Conservation (phyloP, 2,329 filamentous ascomycete genomes). For the Trichophyton verrucosum region DNA sequence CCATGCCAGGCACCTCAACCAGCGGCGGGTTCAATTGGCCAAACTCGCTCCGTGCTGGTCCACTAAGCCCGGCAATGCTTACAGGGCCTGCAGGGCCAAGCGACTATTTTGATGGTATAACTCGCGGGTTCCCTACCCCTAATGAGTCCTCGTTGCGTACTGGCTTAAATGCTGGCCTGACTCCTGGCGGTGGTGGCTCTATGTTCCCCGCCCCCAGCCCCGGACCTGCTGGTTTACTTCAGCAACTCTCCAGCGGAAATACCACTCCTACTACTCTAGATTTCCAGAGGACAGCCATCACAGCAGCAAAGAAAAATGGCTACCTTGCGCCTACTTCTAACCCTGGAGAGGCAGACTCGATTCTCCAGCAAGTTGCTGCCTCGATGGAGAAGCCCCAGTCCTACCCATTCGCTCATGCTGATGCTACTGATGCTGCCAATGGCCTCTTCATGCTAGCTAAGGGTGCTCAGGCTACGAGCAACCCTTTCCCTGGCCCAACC, state of each 20-base stretch:
- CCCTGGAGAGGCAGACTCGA: constrained; percentile 29
- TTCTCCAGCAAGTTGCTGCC: constrained; percentile 22
- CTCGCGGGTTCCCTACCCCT: constrained; percentile 71
- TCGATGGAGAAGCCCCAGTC: constrained; percentile 39
- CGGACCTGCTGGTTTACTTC: constrained; percentile 62
- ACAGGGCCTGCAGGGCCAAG: constrained; percentile 60
- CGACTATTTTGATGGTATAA: constrained; percentile 82
- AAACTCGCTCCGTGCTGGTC: constrained; percentile 78
- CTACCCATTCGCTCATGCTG: constrained; percentile 72
- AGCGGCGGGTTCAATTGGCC: constrained; percentile 65
- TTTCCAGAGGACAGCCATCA: constrained; percentile 87
- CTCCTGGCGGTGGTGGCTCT: constrained; percentile 85
- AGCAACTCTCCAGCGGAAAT: constrained; percentile 63
- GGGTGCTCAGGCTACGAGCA: constrained; percentile 44
- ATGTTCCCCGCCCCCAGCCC: constrained; percentile 93
- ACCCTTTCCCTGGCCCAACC: constrained; percentile 36
- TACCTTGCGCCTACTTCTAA: constrained; percentile 30
- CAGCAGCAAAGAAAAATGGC: constrained; percentile 53
- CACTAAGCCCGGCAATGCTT: constrained; percentile 93
- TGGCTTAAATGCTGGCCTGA: constrained; percentile 48
- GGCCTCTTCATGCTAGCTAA: constrained; percentile 80
- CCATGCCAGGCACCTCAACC: constrained; percentile 61
- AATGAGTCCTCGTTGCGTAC: constrained; percentile 92
- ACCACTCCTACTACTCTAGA: constrained; percentile 85
- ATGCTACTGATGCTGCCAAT: constrained; percentile 86